phyloP scores from a whole-genome alignment of 2,329 filamentous ascomycete species.

The Cladosporium austrohemisphaericum region DNA sequence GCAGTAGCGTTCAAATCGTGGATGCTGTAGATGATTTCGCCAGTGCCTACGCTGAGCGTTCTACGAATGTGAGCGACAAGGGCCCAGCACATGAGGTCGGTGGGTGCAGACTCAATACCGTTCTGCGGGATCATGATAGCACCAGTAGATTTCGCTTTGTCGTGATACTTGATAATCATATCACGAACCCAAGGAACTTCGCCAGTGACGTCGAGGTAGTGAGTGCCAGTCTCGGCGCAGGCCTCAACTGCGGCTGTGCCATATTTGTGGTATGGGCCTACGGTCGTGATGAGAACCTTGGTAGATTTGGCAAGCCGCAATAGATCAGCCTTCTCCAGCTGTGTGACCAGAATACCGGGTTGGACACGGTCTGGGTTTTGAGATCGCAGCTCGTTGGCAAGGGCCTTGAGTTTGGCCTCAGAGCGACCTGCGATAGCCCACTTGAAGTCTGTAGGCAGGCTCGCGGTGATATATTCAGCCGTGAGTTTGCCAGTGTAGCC shows the following conservation, averaged over 20 bases:
- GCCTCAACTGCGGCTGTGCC: slow-evolving; percentile 63
- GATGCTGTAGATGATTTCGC: slow-evolving; percentile 50
- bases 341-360: slow-evolving; percentile 58
- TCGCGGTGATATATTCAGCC: slow-evolving; percentile 68
- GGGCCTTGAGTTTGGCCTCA: slow-evolving; percentile 64
- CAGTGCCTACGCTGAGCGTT: slow-evolving; percentile 48
- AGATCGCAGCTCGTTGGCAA: slow-evolving; percentile 64
- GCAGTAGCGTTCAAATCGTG: slow-evolving; percentile 52
- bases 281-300: slow-evolving; percentile 56
- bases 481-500: slow-evolving; percentile 81
- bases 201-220: slow-evolving; percentile 65
- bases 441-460: slow-evolving; percentile 70
- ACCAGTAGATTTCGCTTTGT: slow-evolving; percentile 55
- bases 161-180: slow-evolving; percentile 60
- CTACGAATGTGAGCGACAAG: slow-evolving; percentile 53
- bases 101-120: slow-evolving; percentile 59
- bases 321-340: slow-evolving; percentile 50
- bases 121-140: slow-evolving; percentile 61
- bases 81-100: slow-evolving; percentile 53
- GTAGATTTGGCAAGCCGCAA: slow-evolving; percentile 52
- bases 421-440: slow-evolving; percentile 88
- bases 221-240: slow-evolving; percentile 61
- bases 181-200: slow-evolving; percentile 62
- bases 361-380: slow-evolving; percentile 65
- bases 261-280: slow-evolving; percentile 62